Conservation (phyloP, 176 grass and related monocot genomes). For the Oropetium thomaeum region DNA sequence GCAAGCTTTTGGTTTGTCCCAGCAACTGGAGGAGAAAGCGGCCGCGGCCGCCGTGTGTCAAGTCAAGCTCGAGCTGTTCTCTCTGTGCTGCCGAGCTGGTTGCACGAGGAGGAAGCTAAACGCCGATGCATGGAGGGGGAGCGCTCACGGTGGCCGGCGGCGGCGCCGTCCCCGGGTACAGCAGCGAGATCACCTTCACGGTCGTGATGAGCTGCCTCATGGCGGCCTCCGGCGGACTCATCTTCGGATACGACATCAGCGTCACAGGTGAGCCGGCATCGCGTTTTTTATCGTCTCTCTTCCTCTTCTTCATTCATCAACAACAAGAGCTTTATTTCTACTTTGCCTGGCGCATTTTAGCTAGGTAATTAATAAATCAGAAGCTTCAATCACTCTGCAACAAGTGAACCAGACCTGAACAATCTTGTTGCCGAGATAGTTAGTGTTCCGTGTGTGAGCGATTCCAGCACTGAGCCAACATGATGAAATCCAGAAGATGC, state of each 20-base stretch:
- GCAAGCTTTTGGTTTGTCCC: constrained; percentile 17
- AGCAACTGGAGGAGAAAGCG: neutral
- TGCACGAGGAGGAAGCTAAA: no score
- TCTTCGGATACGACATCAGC: constrained; percentile 79
- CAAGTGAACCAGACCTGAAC: neutral
- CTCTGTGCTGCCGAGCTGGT: neutral
- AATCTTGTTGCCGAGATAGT: neutral
- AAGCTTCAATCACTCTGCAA: neutral
- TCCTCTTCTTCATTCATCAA: no score
- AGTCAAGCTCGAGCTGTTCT: constrained; percentile 1
- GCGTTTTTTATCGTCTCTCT: no score
- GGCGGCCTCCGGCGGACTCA: constrained; percentile 77
- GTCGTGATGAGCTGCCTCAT: constrained; percentile 65
- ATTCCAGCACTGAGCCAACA: no score
- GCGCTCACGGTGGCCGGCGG: neutral
- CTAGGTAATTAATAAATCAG: neutral
- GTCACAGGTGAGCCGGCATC: constrained; percentile 51
- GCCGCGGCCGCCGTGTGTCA: neutral
- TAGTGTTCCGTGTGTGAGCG: neutral
- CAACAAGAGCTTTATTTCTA: no score
- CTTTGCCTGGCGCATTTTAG: no score
- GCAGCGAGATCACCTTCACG: constrained; percentile 51
- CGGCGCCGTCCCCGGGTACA: constrained; percentile 22
- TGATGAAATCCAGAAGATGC: neutral
- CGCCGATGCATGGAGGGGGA: constrained; percentile 32